Percentiles rank a stretch among this genome's conserved stretches.
Conservation (phyloP, 2,329 filamentous ascomycete genomes). For the Neonectria hederae region DNA sequence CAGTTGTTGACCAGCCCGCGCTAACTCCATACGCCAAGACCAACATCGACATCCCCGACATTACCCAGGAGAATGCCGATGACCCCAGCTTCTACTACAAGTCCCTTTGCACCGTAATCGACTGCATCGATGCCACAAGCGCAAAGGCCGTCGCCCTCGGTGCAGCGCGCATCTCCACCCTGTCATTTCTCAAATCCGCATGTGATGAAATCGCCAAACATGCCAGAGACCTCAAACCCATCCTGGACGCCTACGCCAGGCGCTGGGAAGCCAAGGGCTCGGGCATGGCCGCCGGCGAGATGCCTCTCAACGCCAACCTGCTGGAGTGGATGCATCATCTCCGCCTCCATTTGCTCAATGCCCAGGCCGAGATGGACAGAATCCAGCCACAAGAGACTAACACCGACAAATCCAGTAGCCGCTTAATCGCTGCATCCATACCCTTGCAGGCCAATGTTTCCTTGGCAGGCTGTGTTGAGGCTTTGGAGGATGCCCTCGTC, state of each 20-base stretch:
- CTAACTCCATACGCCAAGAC: not conserved
- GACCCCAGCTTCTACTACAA: constrained; percentile 24
- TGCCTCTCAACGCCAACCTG: constrained; percentile 29
- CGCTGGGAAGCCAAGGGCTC: constrained; percentile 26
- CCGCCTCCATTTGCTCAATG: not conserved
- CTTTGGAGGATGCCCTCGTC: constrained; percentile 13
- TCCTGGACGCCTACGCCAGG: constrained; percentile 24
- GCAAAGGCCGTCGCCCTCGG: constrained; percentile 17
- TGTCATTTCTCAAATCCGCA: constrained; percentile 22
- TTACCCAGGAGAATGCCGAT: not conserved
- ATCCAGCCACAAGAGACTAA: not conserved
- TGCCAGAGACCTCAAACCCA: constrained; percentile 28
- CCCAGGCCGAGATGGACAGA: constrained; percentile 1
- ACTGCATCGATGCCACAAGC: constrained; percentile 1
- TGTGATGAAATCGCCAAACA: constrained; percentile 26
- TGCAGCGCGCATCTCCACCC: constrained; percentile 26
- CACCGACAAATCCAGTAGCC: too few species aligned
- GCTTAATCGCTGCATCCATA: constrained; percentile 7
- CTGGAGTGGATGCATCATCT: constrained; percentile 26
- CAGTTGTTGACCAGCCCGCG: not conserved
- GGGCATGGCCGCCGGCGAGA: constrained; percentile 15
- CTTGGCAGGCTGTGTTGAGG: constrained; percentile 13
- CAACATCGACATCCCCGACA: not conserved
- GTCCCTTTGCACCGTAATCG: constrained; percentile 10
- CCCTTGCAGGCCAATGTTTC: constrained; percentile 20